Evolutionary conservation across 1,284 basidiomycete species (phyloP).

Genomic region (Retiboletus flavoniger): DNA sequence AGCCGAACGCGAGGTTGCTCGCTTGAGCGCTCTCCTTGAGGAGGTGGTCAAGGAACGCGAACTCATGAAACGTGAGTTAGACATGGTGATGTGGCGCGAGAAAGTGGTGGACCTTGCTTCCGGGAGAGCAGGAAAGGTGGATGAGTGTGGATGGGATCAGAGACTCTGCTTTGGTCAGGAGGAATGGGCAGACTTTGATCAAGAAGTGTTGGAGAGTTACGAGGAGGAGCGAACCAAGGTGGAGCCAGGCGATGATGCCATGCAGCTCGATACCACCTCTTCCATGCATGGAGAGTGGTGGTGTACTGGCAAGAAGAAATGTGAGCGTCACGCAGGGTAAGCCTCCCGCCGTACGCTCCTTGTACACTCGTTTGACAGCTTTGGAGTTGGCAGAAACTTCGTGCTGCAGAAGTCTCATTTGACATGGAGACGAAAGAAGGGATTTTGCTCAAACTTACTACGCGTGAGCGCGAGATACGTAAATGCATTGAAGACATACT

Average conservation of each 20-base stretch:
- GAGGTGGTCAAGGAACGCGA: slow-evolving; percentile 58
- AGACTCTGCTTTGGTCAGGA: slow-evolving; percentile 77
- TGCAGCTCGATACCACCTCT: slow-evolving; percentile 42
- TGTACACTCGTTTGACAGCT: slow-evolving; percentile 10
- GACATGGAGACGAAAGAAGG: slow-evolving; percentile 70
- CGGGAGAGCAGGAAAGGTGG: slow-evolving; percentile 55
- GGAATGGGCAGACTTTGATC: slow-evolving; percentile 67
- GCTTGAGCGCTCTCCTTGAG: slow-evolving; percentile 51
- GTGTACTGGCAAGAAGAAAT: slow-evolving; percentile 71
- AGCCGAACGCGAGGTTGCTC: slow-evolving; percentile 51
- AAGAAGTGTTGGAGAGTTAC: slow-evolving; percentile 65
- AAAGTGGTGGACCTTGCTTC: slow-evolving; percentile 62
- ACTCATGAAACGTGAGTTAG: slow-evolving; percentile 62
- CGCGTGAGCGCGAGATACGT: slow-evolving; percentile 69
- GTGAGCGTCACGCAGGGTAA: slow-evolving; percentile 76
- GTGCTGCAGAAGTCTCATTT: slow-evolving; percentile 64
- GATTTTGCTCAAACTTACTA: slow-evolving; percentile 59
- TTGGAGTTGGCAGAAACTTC: slow-evolving; percentile 74
- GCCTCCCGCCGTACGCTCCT: slow-evolving; percentile 19
- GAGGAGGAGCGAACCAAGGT: slow-evolving; percentile 44
- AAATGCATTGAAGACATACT: slow-evolving; percentile 68
- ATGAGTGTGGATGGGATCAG: slow-evolving; percentile 81
- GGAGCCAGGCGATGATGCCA: slow-evolving; percentile 24
- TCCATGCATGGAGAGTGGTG: slow-evolving; percentile 59
- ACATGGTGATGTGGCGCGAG: slow-evolving; percentile 65